Percentiles rank a stretch among this genome's conserved stretches.
Conservation (phyloP, 345 rosid genomes). For the Citrus cavaleriei region DNA sequence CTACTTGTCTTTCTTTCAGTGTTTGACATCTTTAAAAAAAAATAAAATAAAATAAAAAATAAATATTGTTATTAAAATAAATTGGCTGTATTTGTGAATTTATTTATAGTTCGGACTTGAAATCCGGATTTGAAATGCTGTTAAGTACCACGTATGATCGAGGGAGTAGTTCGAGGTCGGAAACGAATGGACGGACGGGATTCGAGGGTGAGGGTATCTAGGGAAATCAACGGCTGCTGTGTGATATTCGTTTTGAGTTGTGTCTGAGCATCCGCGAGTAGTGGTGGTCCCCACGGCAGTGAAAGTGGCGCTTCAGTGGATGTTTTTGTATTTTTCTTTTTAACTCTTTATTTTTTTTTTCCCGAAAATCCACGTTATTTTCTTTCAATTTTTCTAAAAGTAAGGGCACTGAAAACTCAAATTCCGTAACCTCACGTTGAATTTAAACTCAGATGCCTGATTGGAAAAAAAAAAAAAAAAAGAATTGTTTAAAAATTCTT, state of each 20-base stretch:
- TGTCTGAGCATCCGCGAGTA: constrained; percentile 3
- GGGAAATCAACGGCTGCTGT: constrained; percentile 13
- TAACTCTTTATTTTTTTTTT: neutral
- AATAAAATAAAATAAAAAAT: no score
- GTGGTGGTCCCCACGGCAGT: neutral
- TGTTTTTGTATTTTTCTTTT: neutral
- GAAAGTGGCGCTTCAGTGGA: neutral
- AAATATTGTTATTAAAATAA: no score
- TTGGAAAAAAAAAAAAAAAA: no score
- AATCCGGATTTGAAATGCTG: constrained; percentile 61
- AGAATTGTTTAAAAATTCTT: no score
- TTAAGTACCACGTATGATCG: constrained; percentile 53
- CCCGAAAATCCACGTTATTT: no score
- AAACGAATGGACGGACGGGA: constrained; percentile 40
- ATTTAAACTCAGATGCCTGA: no score
- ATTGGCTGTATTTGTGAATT: neutral
- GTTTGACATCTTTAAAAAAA: constrained; percentile 14
- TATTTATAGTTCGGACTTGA: constrained; percentile 46
- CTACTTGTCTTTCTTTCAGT: constrained; percentile 21
- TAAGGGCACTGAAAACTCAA: no score
- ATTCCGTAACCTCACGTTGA: no score
- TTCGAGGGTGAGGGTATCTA: constrained; percentile 4
- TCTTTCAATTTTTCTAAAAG: neutral
- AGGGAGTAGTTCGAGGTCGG: constrained; percentile 3
- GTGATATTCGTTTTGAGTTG: constrained; percentile 11